Evolutionary conservation across 129 eudicot genomes (phyloP).

Genomic region (Ambrosia trifida): DNA sequence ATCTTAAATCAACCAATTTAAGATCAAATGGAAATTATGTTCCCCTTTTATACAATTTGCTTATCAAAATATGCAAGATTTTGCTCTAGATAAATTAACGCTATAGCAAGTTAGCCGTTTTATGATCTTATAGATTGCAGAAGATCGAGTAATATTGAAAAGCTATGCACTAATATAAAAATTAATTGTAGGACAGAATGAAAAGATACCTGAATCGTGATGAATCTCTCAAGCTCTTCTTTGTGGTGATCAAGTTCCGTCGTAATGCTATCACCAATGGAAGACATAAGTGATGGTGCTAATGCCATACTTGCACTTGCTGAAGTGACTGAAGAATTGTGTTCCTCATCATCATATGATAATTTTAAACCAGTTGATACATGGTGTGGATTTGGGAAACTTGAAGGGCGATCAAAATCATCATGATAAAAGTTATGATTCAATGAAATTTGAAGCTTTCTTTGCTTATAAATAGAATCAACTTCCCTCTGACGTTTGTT

Average conservation of each 20-base stretch:
- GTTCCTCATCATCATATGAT: constrained; percentile 92
- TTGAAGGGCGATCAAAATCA: constrained; percentile 56
- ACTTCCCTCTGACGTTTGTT: constrained; percentile 63
- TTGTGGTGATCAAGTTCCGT: constrained; percentile 74
- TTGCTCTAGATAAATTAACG: not conserved
- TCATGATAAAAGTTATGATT: constrained; percentile 54
- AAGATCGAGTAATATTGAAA: not conserved
- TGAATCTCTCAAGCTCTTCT: constrained; percentile 69
- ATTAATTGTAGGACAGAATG: not conserved
- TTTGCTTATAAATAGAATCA: constrained; percentile 62
- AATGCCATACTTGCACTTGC: constrained; percentile 86
- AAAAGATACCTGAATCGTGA: constrained; percentile 71
- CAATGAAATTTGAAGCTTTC: constrained; percentile 70
- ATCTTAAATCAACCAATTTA: not conserved
- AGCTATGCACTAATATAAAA: not conserved
- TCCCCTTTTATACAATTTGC: no score
- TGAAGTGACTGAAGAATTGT: constrained; percentile 85
- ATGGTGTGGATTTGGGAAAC: constrained; percentile 59
- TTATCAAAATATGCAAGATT: not conserved
- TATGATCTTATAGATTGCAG: not conserved
- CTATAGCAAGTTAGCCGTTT: not conserved
- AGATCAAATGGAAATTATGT: not conserved
- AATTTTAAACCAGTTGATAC: constrained; percentile 93
- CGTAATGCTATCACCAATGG: constrained; percentile 70
- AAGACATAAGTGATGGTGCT: constrained; percentile 59